Percentiles rank a stretch among this genome's conserved stretches.
Conservation (phyloP, 148 eudicot genomes). For the Rhododendron kiyosumense region DNA sequence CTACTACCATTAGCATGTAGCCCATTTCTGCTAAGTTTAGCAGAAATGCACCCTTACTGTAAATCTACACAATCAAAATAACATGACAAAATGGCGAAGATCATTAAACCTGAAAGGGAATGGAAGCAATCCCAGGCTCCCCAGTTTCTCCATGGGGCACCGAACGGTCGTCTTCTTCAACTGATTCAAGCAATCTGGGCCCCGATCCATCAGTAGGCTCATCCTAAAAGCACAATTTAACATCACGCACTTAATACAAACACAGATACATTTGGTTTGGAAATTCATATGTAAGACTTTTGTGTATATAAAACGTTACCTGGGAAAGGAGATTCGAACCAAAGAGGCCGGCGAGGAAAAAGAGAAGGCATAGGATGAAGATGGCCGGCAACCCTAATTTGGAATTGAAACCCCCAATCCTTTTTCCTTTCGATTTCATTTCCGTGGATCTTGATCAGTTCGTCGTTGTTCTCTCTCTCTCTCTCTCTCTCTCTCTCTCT, state of each 20-base stretch:
- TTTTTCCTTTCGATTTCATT: slow-evolving; percentile 13
- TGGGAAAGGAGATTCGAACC: slow-evolving; percentile 39
- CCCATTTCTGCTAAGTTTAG: neutral
- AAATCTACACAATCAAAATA: neutral
- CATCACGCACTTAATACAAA: neutral
- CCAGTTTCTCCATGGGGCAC: slow-evolving; percentile 54
- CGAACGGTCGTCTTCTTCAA: slow-evolving; percentile 20
- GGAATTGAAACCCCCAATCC: slow-evolving; percentile 6
- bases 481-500: neutral
- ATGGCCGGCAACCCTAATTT: slow-evolving; percentile 49
- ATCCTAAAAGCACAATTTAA: slow-evolving; percentile 16
- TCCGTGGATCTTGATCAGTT: neutral
- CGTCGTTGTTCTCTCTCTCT: neutral
- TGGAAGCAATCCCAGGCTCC: slow-evolving; percentile 41
- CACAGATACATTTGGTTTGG: neutral
- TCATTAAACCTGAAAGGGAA: slow-evolving; percentile 57
- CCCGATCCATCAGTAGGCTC: slow-evolving; percentile 23
- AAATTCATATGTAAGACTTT: neutral
- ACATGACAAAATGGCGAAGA: neutral
- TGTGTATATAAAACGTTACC: slow-evolving; percentile 20
- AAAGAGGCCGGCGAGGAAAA: slow-evolving; percentile 56
- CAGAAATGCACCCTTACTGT: neutral
- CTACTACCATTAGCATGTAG: neutral
- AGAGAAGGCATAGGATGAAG: slow-evolving; percentile 40
- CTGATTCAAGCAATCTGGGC: slow-evolving; percentile 36